Evolutionary conservation across 768 basidiomycete genomes (phyloP), one percentile per base, ranked within the genome.

Genomic region (Royoungia palumana): DNA sequence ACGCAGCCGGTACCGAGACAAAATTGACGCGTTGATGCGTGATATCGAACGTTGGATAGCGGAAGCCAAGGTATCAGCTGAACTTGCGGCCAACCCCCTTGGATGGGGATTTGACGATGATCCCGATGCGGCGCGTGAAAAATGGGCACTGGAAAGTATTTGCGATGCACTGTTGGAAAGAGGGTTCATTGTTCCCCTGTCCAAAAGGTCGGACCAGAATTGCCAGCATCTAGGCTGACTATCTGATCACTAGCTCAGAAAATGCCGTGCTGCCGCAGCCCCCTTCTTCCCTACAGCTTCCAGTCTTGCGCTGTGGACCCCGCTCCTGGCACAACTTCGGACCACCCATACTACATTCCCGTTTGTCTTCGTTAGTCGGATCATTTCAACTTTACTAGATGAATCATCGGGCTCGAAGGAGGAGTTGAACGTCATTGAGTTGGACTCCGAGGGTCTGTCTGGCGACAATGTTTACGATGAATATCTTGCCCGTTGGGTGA

Each of bases 31-130:
- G 5, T 59, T 78, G 13, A 67, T 83, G 39, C 78, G 80, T 50
- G 83, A 85, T 36, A 63, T 89, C 17, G 90, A 93, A 60, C 72
- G 84, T 14, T 93, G 89, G 88, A 76, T 92, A 25, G 73, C 83
- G 4, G 89, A 94, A 68, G 80, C 80, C 20, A 78, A 76, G 59
- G 76, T 87, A 20, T 77, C 81, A 19, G 79, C 82, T 22, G 77
- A 79, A 45, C 65, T 78, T 11, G 68, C 69, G 1, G 55, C 69
- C n/a, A 75, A 76, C 51, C 69, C 59, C 46, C 53, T 78, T 30
- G 76, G 70, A n/a, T 84, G 81, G 81, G 63, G 56, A 36, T 49
- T 58, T 2, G 39, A 59, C 13, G 68, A 70, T 7, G 55, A 63
- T 28, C 52, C 61, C 25, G 54, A 46, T 46, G 56, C 53, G 35